Base-by-base conservation (phyloP, 2,329 filamentous ascomycete genomes). In the Fusarium lyarnte region DNA sequence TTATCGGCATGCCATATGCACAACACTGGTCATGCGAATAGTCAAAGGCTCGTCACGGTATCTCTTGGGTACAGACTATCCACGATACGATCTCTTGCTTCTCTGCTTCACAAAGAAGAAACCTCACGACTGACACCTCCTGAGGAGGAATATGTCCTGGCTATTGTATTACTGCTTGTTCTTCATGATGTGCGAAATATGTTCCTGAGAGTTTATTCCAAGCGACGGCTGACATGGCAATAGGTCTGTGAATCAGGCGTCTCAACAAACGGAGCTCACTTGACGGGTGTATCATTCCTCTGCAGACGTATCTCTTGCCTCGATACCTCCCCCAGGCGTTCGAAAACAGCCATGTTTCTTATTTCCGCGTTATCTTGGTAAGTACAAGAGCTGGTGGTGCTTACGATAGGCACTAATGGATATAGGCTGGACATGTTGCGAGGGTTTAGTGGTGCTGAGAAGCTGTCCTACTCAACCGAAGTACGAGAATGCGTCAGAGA, bases 401-500 rank as follows among this genome's bases (percentile, higher is more conserved):
- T 11, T 17, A n/a, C 21, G 1, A 13, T 27, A 13, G 4, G 9
- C 12, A 38, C 58, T 69, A 5, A 72, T 27, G 7, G 1, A 10
- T 4, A 5, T 14, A 79, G 78, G 78, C 17, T 79, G 14, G 78
- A 79, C 10, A 72, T 80, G 57, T 42, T 79, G 9, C 72, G 77
- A 31, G 78, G 78, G 0, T 77, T 79, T 55, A 79, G 76, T n/a
- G 78, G 78, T 7, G 74, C 78, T 2, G 78, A 79, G 46, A 79
- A 80, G 35, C 73, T 79, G 11, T 66, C 75, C 6, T 79, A 79
- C n/a, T 69, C 76, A 0, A 64, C 66, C 5, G 65, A 70, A 3
- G 75, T 79, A 5, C 76, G 77, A 16, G 51, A 63, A n/a, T 76
- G 70, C 27, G 76, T 80, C 6, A 27, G 65, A 6, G 72, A 78